Base-by-base conservation (phyloP, 2,329 filamentous ascomycete genomes). In the Calonectria pseudoreteaudii region DNA sequence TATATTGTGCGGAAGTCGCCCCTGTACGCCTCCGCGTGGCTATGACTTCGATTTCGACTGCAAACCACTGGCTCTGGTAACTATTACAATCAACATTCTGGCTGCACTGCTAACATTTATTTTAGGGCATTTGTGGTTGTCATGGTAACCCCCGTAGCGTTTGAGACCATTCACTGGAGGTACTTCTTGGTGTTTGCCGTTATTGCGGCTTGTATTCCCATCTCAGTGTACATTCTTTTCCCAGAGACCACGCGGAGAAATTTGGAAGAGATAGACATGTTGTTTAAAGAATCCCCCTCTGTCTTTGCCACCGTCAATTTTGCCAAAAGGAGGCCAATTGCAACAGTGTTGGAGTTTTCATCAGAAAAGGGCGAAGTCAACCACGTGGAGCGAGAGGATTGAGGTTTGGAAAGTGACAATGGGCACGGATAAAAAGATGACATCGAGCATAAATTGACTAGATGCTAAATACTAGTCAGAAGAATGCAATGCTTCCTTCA, bases 61-160 rank as follows among this genome's bases (percentile, higher is more conserved):
- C 52, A 58, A 58, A 58, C 18, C 52, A 58, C 18, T 58, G 52
- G 52, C 52, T 58, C 20, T 58, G 52, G 52, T 58, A 58, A 58
- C 6, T 58, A 23, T 36, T 6, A 7, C 18, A 28, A 20, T 7
- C 14, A 6, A 41, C 23, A 16, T 34, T 58, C 18, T 10, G 36
- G 9, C 20, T 36, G 7, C 5, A 9, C 14, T 10, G 18, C 30
- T 58, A 3, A 31, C 28, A 20, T 3, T 2, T 36, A 10, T 9
- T 2, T 7, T 36, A 58, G 52, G 52, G 52, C 52, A n/a, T 58
- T 58, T n/a, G 52, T 58, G 28, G 52, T 58, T 6, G 23, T 36
- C 52, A 58, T 58, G 52, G 31, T 58, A n/a, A 58, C 52, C 1
- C 53, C 53, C 18, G 20, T 58, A 14, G 53, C 53, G 1, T 34